Percentiles rank a stretch among this genome's conserved stretches.
Conservation (phyloP, 208 protist species). For the Trypanosoma scelopori region DNA sequence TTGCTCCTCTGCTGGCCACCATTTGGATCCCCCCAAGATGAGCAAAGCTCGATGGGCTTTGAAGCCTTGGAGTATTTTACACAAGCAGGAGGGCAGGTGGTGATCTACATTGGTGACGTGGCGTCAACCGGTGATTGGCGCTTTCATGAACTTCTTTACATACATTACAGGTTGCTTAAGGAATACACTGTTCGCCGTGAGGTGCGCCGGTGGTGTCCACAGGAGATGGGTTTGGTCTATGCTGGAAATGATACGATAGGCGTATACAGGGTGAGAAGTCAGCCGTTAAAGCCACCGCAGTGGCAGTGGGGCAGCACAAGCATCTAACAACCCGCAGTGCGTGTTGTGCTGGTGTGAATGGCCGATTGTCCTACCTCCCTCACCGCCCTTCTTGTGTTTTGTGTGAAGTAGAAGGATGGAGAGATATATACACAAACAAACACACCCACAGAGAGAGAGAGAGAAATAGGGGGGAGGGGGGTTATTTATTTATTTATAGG, state of each 20-base stretch:
- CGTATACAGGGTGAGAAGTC: slow-evolving; percentile 73
- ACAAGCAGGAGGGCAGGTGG: slow-evolving; percentile 54
- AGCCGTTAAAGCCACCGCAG: slow-evolving; percentile 31
- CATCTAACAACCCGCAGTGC: neutral
- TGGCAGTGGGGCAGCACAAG: slow-evolving; percentile 23
- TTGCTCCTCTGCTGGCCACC: slow-evolving; percentile 88
- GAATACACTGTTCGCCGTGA: slow-evolving; percentile 85
- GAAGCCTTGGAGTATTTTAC: slow-evolving; percentile 88
- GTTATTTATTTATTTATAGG: too few species aligned
- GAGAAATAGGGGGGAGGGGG: neutral
- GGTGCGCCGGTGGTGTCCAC: slow-evolving; percentile 81
- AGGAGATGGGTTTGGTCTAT: slow-evolving; percentile 90
- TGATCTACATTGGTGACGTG: slow-evolving; percentile 90
- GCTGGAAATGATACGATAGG: slow-evolving; percentile 89
- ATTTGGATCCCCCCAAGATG: slow-evolving; percentile 83
- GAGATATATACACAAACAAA: neutral
- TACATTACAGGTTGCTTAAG: slow-evolving; percentile 78
- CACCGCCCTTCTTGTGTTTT: slow-evolving; percentile 2
- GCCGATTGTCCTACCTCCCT: too few species aligned
- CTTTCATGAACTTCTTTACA: slow-evolving; percentile 83
- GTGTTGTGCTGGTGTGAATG: neutral
- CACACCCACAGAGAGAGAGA: neutral
- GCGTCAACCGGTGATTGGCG: slow-evolving; percentile 87
- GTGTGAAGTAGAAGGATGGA: neutral
- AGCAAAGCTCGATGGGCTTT: slow-evolving; percentile 91